Conservation (phyloP, 805 yeast species). For the Saitoella complicata region DNA sequence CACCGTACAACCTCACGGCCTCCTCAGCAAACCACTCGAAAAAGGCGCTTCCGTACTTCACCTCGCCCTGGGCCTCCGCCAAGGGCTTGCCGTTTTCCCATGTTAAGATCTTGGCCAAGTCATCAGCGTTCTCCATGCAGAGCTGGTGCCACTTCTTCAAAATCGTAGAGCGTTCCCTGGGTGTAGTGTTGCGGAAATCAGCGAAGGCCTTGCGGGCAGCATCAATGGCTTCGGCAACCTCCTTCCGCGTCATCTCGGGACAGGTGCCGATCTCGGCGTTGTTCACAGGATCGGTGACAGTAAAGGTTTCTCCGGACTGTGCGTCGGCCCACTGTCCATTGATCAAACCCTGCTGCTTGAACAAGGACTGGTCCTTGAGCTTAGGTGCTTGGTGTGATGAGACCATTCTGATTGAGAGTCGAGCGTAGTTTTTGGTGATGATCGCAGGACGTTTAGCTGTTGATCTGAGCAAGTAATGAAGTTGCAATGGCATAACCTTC, state of each 20-base stretch:
- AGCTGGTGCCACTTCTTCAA: conserved; percentile 36
- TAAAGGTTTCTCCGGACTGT: conserved; percentile 17
- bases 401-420: too few species aligned
- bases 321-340: conserved; percentile 54
- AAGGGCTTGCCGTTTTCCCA: conserved; percentile 60
- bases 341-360: conserved; percentile 29
- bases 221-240: conserved; percentile 36
- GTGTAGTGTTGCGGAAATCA: conserved; percentile 35
- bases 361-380: too few species aligned
- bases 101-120: conserved; percentile 45
- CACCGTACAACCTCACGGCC: conserved; percentile 54
- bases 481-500: too few species aligned
- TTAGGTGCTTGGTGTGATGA: too few species aligned
- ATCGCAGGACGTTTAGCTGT: too few species aligned
- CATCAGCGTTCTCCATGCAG: conserved; percentile 42
- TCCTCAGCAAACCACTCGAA: conserved; percentile 81
- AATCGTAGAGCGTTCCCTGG: conserved; percentile 40
- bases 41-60: conserved; percentile 47
- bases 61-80: conserved; percentile 55
- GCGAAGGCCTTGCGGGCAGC: conserved; percentile 39
- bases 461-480: too few species aligned
- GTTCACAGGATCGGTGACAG: conserved; percentile 56
- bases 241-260: conserved; percentile 36
- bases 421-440: too few species aligned
- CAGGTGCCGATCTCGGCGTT: conserved; percentile 36